These are phyloP conservation scores for Neofusicoccum umdonicola DNA, from an alignment of 2,329 filamentous ascomycete species.

Conservation along the genomic window DNA sequence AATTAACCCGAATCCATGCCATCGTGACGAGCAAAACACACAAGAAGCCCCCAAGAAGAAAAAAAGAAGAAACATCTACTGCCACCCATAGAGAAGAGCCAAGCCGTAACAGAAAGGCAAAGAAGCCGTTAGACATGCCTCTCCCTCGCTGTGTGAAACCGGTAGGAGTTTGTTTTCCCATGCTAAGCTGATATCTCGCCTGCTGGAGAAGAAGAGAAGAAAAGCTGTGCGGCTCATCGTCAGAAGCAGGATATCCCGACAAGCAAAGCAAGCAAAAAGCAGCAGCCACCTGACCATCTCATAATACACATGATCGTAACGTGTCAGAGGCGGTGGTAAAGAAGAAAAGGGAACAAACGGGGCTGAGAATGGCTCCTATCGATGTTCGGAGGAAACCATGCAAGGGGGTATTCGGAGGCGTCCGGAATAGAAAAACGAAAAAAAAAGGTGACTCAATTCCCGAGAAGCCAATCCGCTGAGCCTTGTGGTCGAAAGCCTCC, in stretches of 20 bases:
- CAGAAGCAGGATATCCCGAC: background rate
- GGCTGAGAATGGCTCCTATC: constrained; percentile 15
- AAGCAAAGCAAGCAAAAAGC: background rate
- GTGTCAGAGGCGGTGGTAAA: background rate
- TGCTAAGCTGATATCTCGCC: background rate
- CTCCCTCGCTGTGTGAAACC: background rate
- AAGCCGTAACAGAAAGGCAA: background rate
- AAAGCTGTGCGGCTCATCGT: background rate
- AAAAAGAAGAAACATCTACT: constrained; percentile 2
- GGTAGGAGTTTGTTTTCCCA: background rate
- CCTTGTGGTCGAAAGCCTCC: background rate
- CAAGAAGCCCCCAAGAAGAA: background rate
- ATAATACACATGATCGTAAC: constrained; percentile 15
- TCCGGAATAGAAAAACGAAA: constrained; percentile 6
- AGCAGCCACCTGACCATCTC: constrained; percentile 5
- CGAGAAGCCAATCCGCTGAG: background rate
- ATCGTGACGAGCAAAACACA: constrained; percentile 4
- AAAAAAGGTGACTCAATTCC: background rate
- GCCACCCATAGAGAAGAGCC: background rate
- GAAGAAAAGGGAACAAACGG: constrained; percentile 9
- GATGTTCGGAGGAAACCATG: constrained; percentile 13
- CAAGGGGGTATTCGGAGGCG: constrained; percentile 14
- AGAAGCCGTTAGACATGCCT: background rate
- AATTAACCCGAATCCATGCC: constrained; percentile 7
- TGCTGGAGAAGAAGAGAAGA: background rate